phyloP scores from a whole-genome alignment of 768 basidiomycete genomes.

The Dentipellis sp. region DNA sequence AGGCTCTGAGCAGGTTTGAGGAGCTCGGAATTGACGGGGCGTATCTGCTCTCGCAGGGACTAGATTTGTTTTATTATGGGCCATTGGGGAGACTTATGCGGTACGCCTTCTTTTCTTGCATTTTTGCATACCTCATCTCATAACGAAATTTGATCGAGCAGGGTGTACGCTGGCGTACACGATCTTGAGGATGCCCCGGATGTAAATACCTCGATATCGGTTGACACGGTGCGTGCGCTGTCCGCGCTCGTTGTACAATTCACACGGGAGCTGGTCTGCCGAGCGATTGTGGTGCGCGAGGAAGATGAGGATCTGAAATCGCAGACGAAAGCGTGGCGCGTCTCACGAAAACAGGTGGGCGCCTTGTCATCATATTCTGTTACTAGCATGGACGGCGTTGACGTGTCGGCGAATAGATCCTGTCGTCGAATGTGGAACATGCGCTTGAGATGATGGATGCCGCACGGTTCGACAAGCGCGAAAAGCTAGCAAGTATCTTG shows the following conservation, averaged over 20 bases:
- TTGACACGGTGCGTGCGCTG: slow-evolving; percentile 37
- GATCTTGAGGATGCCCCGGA: slow-evolving; percentile 7
- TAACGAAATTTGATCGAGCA: slow-evolving; percentile 1
- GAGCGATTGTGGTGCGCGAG: slow-evolving; percentile 45
- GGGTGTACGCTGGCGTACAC: slow-evolving; percentile 23
- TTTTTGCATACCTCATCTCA: background rate
- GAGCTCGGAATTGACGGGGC: slow-evolving; percentile 36
- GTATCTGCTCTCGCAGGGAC: slow-evolving; percentile 30
- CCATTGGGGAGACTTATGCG: slow-evolving; percentile 30
- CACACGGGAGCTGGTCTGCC: slow-evolving; percentile 39
- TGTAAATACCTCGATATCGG: slow-evolving; percentile 31
- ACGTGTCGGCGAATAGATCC: slow-evolving; percentile 27
- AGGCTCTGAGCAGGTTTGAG: slow-evolving; percentile 31
- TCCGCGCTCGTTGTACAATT: slow-evolving; percentile 40
- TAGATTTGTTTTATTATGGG: slow-evolving; percentile 41
- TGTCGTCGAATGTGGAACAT: slow-evolving; percentile 33
- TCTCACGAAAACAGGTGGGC: slow-evolving; percentile 27
- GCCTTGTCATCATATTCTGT: background rate
- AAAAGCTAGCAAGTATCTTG: slow-evolving; percentile 31
- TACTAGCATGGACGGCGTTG: background rate
- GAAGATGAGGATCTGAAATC: slow-evolving; percentile 50
- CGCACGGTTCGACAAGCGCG: slow-evolving; percentile 25
- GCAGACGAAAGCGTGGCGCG: slow-evolving; percentile 51
- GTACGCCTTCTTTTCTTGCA: slow-evolving; percentile 19
- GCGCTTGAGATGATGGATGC: slow-evolving; percentile 41